Evolutionary conservation across 2,329 filamentous ascomycete genomes (phyloP), one percentile per base, ranked within the genome.

Genomic region (Fusarium setosum): DNA sequence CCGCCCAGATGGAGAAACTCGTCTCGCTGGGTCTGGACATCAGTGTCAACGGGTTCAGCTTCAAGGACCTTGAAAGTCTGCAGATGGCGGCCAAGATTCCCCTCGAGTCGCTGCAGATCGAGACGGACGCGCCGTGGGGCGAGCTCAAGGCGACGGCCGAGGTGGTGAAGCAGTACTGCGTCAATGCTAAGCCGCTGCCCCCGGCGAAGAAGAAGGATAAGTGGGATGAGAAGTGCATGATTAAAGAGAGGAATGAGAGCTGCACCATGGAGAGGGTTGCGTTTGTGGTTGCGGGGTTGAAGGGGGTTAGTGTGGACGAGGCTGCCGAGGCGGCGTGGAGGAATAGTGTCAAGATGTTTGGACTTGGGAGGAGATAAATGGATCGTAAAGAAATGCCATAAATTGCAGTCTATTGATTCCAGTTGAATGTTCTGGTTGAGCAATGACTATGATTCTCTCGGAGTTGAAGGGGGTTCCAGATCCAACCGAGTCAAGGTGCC

Each of bases 221-320:
- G 65, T 86, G 82, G 62, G 76, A 81, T 45, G 32, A 62, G 8
- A 78, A 76, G 0, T 73, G 73, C 29, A 83, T 85, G 81, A 76
- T 86, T 3, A 86, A 85, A 64, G 80, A 81, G 56, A 72, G 82
- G 37, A 85, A 85, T 60, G 83, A 86, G 67, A 84, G 82, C 45
- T 85, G 82, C 61, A 73, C 72, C 0, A 82, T 86, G 12, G 79
- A 80, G 37, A 73, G 78, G 42, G 82, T 86, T 31, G 83, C 81
- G 1, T 73, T 78, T 47, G 72, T 84, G 1, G 81, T 84, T 5
- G 83, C 83, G 3, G 83, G 83, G 8, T 54, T 86, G 48, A 84
- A 82, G 59, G 81, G 78, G 0, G 37, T 80, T 2, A 38, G 64
- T 3, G 74, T 84, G 0, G 76, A 83, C 18, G 78, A 84, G 44